These are phyloP conservation scores for Conticribra weissflogii DNA, from an alignment of 108 stramenopile genomes.

Conservation along the genomic window DNA sequence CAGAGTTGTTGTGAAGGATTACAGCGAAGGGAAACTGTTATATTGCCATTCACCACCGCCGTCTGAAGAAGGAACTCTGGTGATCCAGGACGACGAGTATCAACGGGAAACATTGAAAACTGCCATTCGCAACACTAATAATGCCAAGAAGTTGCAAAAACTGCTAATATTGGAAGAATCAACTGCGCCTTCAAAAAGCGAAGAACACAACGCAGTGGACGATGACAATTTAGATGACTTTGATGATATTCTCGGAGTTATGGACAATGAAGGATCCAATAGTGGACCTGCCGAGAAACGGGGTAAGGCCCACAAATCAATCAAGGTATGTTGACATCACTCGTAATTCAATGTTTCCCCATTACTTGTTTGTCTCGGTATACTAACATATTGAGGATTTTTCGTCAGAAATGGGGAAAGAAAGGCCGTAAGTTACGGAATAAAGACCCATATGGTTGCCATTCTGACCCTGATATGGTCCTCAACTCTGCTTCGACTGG, in stretches of 20 bases:
- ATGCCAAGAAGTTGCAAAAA: slow-evolving; percentile 59
- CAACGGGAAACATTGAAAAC: slow-evolving; percentile 71
- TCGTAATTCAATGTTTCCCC: not conserved
- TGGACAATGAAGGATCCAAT: slow-evolving; percentile 39
- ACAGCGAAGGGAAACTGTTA: slow-evolving; percentile 90
- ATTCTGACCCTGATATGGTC: slow-evolving; percentile 65
- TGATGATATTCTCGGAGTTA: slow-evolving; percentile 41
- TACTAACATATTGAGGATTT: no score
- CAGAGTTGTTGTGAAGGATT: slow-evolving; percentile 94
- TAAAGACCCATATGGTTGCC: slow-evolving; percentile 92
- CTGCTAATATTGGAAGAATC: slow-evolving; percentile 30
- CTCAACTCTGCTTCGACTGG: slow-evolving; percentile 23
- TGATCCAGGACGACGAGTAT: slow-evolving; percentile 43
- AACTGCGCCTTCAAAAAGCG: slow-evolving; percentile 1
- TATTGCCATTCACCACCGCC: slow-evolving; percentile 94
- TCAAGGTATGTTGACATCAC: slow-evolving; percentile 35
- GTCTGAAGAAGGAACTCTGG: slow-evolving; percentile 21
- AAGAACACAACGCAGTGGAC: slow-evolving; percentile 8
- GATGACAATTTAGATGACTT: slow-evolving; percentile 31
- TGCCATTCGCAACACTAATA: slow-evolving; percentile 64
- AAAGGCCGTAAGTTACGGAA: slow-evolving; percentile 87
- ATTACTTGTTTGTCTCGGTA: no score
- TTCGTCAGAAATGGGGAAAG: slow-evolving; percentile 71
- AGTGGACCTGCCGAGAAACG: slow-evolving; percentile 38
- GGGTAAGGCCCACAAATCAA: slow-evolving; percentile 62